Conservation (phyloP, 2,329 filamentous ascomycete genomes). For the Botrytis squamosa region DNA sequence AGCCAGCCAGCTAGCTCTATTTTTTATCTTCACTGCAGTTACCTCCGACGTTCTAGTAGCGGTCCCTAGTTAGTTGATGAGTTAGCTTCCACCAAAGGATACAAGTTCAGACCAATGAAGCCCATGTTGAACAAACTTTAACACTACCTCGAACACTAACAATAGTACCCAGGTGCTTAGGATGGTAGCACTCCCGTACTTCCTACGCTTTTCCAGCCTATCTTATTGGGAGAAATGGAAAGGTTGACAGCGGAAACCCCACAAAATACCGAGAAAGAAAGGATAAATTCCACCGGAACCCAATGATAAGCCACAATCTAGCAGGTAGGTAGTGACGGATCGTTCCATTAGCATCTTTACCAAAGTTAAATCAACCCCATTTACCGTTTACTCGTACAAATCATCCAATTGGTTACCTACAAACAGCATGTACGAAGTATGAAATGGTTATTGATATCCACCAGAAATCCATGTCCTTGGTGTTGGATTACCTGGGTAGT, state of each 20-base stretch:
- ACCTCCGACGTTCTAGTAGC: neutral
- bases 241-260: neutral
- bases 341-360: neutral
- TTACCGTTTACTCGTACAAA: neutral
- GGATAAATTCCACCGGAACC: neutral
- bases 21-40: neutral
- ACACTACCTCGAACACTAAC: neutral
- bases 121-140: neutral
- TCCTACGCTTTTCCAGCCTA: neutral
- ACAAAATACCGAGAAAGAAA: neutral
- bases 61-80: neutral
- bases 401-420: neutral
- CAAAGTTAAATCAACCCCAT: neutral
- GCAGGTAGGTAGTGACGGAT: neutral
- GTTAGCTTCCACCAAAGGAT: neutral
- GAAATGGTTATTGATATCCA: neutral
- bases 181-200: too few species aligned
- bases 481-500: neutral
- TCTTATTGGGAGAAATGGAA: neutral
- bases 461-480: slow-evolving; percentile 7
- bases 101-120: neutral
- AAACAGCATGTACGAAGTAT: neutral
- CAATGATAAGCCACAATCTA: neutral
- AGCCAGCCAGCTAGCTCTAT: neutral
- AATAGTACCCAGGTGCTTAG: neutral